Evolutionary conservation across 441 rosid species (phyloP).

Genomic region (Biscutella laevigata): DNA sequence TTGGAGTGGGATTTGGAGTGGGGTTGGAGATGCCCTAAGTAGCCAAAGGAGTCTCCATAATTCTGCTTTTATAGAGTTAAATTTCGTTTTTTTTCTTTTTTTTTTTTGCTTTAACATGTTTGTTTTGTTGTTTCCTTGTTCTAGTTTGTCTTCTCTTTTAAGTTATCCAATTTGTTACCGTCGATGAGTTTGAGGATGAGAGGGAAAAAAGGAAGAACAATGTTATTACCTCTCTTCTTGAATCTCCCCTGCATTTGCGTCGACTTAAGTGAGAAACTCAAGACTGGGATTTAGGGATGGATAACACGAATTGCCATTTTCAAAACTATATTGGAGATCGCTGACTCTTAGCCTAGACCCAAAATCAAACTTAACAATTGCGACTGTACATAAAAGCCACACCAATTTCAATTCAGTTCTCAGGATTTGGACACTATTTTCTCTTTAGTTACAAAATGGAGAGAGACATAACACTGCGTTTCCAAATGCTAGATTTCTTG

Average conservation of each 20-base stretch:
- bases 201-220: no score
- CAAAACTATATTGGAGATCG: background rate
- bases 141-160: slow-evolving; percentile 11
- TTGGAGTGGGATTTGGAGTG: no score
- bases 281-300: no score
- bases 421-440: background rate
- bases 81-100: background rate
- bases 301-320: background rate
- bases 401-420: slow-evolving; percentile 7
- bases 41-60: no score
- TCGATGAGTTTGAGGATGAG: background rate
- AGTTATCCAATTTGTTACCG: slow-evolving; percentile 9
- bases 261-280: no score
- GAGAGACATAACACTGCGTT: slow-evolving; percentile 37
- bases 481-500: slow-evolving; percentile 41
- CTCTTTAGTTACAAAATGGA: slow-evolving; percentile 32
- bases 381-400: slow-evolving; percentile 8
- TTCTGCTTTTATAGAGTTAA: background rate
- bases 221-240: slow-evolving; percentile 2
- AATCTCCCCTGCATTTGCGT: no score
- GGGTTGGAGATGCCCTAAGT: no score
- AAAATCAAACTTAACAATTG: background rate
- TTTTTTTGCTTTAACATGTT: background rate
- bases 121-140: slow-evolving; percentile 4
- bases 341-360: background rate